Evolutionary conservation across 2,329 filamentous ascomycete species (phyloP).

Genomic region (Ambrosiella cleistominuta): DNA sequence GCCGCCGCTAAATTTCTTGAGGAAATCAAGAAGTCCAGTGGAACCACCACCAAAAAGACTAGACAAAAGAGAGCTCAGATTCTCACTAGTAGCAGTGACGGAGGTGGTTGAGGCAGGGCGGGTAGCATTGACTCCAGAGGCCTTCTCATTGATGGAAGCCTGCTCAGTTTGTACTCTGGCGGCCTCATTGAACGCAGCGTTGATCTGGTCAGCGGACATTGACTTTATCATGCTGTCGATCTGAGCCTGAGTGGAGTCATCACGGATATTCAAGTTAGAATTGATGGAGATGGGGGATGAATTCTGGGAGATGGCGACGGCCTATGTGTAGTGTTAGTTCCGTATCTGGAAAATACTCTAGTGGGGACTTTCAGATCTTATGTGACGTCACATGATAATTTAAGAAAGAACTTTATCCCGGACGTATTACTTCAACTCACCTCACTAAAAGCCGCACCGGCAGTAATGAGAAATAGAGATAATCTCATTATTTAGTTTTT

Average conservation of each 20-base stretch:
- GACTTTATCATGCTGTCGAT: background rate
- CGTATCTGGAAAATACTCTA: background rate
- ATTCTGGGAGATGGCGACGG: slow-evolving; percentile 1
- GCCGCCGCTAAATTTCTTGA: background rate
- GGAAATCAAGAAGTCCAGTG: slow-evolving; percentile 2
- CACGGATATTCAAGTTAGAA: background rate
- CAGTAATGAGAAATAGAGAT: slow-evolving; percentile 5
- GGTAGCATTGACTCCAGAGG: background rate
- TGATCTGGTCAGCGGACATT: background rate
- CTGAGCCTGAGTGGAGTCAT: background rate
- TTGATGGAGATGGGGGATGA: background rate
- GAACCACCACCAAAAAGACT: background rate
- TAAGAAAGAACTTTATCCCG: too few relatives aligned
- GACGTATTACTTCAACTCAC: background rate
- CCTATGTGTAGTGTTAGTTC: background rate
- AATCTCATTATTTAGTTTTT: slow-evolving; percentile 1
- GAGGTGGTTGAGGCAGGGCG: background rate
- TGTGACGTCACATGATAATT: too few relatives aligned
- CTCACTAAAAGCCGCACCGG: slow-evolving; percentile 4
- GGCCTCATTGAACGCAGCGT: background rate
- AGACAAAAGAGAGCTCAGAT: background rate
- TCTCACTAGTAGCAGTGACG: background rate
- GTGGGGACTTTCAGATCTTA: too few relatives aligned
- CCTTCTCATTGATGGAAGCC: background rate
- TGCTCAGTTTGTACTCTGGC: background rate